Percentiles rank a stretch among this genome's conserved stretches.
These are phyloP conservation scores for Marchantia polymorpha DNA, from an alignment of 225 moss, liverwort and hornwort genomes.

Conservation along the genomic window DNA sequence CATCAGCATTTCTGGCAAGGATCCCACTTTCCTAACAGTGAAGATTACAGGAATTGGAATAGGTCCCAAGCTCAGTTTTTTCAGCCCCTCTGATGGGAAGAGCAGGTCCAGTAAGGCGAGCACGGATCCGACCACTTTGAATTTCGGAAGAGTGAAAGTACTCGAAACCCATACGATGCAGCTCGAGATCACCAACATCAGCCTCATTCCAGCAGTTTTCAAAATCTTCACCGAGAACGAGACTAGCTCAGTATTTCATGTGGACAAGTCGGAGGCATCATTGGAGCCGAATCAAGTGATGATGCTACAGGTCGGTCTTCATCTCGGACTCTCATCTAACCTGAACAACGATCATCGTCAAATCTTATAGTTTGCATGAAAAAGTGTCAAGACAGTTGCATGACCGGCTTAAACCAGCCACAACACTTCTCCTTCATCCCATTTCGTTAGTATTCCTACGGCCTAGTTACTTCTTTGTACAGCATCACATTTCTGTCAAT, in stretches of 20 bases:
- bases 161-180: conserved; percentile 39
- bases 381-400: no score
- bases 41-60: conserved; percentile 49
- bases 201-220: conserved; percentile 63
- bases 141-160: conserved; percentile 70
- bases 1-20: conserved; percentile 48
- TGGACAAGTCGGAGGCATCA: conserved; percentile 34
- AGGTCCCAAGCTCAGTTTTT: conserved; percentile 33
- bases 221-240: conserved; percentile 42
- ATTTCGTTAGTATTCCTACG: no score
- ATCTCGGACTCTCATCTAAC: neutral
- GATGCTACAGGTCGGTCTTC: conserved; percentile 17
- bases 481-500: no score
- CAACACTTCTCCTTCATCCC: no score
- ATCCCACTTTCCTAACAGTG: conserved; percentile 38
- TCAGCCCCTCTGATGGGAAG: conserved; percentile 11
- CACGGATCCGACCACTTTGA: conserved; percentile 33
- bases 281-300: conserved; percentile 54
- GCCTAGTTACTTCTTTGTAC: no score
- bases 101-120: conserved; percentile 16
- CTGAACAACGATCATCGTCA: no score
- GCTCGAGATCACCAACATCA: conserved; percentile 68
- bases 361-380: no score
- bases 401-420: no score
- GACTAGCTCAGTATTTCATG: conserved; percentile 45